These are phyloP conservation scores for Pyronema domesticum DNA, from an alignment of 495 filamentous ascomycete genomes.

Conservation along the genomic window DNA sequence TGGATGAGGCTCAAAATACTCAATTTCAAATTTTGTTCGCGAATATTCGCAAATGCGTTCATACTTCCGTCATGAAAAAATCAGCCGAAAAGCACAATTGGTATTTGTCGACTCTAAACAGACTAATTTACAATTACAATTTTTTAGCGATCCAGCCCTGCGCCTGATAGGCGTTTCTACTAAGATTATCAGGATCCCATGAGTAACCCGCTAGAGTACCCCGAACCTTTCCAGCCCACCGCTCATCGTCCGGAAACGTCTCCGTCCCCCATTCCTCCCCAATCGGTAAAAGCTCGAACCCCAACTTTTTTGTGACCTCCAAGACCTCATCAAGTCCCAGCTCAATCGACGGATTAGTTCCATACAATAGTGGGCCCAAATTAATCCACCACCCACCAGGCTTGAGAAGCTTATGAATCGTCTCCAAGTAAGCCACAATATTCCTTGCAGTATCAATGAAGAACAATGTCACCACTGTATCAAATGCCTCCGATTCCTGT, in stretches of 20 bases:
- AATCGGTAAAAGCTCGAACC: slow-evolving; percentile 49
- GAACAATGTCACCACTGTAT: slow-evolving; percentile 76
- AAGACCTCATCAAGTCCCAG: slow-evolving; percentile 76
- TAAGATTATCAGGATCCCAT: slow-evolving; percentile 53
- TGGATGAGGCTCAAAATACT: no score
- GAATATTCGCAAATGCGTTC: no score
- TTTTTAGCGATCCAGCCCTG: slow-evolving; percentile 71
- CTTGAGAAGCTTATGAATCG: slow-evolving; percentile 59
- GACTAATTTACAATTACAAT: no score
- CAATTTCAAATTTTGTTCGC: no score
- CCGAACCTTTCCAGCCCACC: slow-evolving; percentile 30
- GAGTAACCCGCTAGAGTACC: slow-evolving; percentile 58
- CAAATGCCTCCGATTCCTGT: slow-evolving; percentile 41
- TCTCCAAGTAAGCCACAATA: slow-evolving; percentile 69
- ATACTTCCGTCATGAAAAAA: no score
- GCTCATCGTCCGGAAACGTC: slow-evolving; percentile 27
- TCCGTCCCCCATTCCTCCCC: slow-evolving; percentile 21
- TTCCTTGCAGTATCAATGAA: slow-evolving; percentile 97
- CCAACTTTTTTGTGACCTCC: slow-evolving; percentile 50
- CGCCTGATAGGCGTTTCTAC: slow-evolving; percentile 59
- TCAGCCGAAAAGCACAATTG: no score
- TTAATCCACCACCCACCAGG: slow-evolving; percentile 73
- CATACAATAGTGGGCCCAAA: slow-evolving; percentile 63
- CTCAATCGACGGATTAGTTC: slow-evolving; percentile 41
- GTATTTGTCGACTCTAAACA: no score